Percentiles rank a stretch among this genome's conserved stretches.
Evolutionary conservation across 768 basidiomycete genomes (phyloP).

Genomic region (Rhizopogon vinicolor): DNA sequence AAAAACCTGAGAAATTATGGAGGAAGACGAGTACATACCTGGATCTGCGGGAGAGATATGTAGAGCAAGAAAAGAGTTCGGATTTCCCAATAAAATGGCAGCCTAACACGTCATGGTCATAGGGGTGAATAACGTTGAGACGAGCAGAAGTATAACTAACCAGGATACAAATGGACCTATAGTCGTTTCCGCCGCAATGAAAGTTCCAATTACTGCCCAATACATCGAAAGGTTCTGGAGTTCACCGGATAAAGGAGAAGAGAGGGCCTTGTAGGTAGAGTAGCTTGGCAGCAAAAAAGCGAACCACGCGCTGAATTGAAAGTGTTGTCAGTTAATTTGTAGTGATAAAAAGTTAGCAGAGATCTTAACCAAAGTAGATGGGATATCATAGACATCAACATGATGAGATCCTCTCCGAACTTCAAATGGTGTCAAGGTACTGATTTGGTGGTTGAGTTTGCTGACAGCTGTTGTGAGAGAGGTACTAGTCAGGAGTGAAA

Average conservation of each 20-base stretch:
- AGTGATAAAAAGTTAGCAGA: background rate
- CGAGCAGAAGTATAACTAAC: slow-evolving; percentile 29
- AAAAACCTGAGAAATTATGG: slow-evolving; percentile 4
- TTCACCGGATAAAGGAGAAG: slow-evolving; percentile 46
- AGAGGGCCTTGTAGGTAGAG: slow-evolving; percentile 63
- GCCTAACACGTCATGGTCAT: slow-evolving; percentile 35
- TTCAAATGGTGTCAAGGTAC: background rate
- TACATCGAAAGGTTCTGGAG: slow-evolving; percentile 57
- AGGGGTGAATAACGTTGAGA: slow-evolving; percentile 9
- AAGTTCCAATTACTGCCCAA: slow-evolving; percentile 57
- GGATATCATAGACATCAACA: slow-evolving; percentile 48
- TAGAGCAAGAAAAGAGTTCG: slow-evolving; percentile 67
- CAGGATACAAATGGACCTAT: slow-evolving; percentile 65
- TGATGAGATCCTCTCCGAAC: slow-evolving; percentile 15
- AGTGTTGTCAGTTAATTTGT: background rate
- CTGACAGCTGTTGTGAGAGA: no score
- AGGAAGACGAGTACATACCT: slow-evolving; percentile 35
- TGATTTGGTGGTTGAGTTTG: no score
- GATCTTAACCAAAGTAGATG: slow-evolving; percentile 41
- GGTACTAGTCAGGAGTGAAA: no score
- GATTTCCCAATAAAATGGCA: slow-evolving; percentile 74
- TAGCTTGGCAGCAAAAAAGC: slow-evolving; percentile 62
- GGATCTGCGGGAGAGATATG: slow-evolving; percentile 63
- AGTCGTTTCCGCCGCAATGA: slow-evolving; percentile 59
- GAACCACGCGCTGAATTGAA: slow-evolving; percentile 58